Base-by-base conservation (phyloP, 1,284 basidiomycete species). In the Tilletiaria anomala region DNA sequence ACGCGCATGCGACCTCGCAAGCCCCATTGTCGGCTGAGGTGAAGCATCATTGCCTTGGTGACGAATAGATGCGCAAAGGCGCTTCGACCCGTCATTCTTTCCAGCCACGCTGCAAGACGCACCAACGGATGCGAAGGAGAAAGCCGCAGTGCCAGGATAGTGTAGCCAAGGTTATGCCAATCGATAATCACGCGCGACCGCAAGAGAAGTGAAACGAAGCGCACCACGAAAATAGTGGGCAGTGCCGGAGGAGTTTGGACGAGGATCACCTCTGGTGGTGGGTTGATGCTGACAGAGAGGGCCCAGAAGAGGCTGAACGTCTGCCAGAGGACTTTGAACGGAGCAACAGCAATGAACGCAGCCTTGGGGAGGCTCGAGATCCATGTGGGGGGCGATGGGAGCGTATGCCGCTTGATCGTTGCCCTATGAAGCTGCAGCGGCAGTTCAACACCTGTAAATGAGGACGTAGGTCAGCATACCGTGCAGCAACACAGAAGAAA, bases 101-200 rank as follows among this genome's bases (percentile, higher is more conserved):
- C 63, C 14, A 65, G 41, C 33, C 26, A n/a, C 16, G 45, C 51
- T 1, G 59, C 55, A 11, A 91, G 58, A 42, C 68, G 74, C 20
- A 93, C 86, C 43, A 91, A 73, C 0, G 73, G 67, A 56, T 85
- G 82, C 0, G 68, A 63, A 0, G 71, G 46, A 0, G 86, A 83
- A 6, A 91, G 69, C 50, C 79, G 80, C 46, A 97, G 70, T 0
- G 82, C 83, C 23, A 99, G 75, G 39, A 97, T 88, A 44, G 81
- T 94, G 65, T 87, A 91, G 5, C 88, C 89, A 6, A 91, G 76
- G 66, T 99, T 99, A 67, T 99, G 93, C 93, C 93, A 99, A 70
- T 99, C 93, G 48, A 97, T 91, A 43, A 97, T 82, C 46, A 97
- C 73, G 56, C 83, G 83, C 48, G 79, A 80, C 1, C 81, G 78